Percentiles rank a stretch among this genome's conserved stretches.
Evolutionary conservation across 805 yeast species (phyloP).

Genomic region (Myxozyma neotropica): DNA sequence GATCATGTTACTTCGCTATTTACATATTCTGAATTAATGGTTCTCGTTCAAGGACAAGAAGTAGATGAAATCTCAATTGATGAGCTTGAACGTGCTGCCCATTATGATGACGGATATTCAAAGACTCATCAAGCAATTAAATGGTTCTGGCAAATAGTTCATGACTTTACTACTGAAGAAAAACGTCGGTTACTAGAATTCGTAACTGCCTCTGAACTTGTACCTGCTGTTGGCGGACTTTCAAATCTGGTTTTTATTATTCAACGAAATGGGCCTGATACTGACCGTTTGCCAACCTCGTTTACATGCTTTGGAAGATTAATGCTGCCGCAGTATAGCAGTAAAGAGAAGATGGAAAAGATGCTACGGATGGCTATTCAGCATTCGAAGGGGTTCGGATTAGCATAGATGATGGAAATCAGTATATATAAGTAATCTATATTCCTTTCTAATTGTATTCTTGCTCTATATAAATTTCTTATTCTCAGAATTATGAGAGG

Average conservation of each 20-base stretch:
- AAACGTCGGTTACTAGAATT: constrained; percentile 50
- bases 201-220: constrained; percentile 54
- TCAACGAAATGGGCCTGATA: constrained; percentile 46
- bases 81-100: constrained; percentile 48
- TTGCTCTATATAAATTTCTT: too few relatives aligned
- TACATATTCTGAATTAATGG: constrained; percentile 28
- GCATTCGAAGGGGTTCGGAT: constrained; percentile 41
- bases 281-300: constrained; percentile 52
- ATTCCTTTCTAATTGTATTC: too few relatives aligned
- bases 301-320: constrained; percentile 54
- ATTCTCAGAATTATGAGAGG: background rate
- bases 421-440: background rate
- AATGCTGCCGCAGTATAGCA: constrained; percentile 52
- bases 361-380: constrained; percentile 37
- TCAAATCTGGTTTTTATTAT: constrained; percentile 50
- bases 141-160: constrained; percentile 52
- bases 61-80: constrained; percentile 45
- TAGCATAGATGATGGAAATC: constrained; percentile 28
- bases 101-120: constrained; percentile 48
- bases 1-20: constrained; percentile 24
- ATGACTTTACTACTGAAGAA: constrained; percentile 46
- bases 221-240: constrained; percentile 52
- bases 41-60: constrained; percentile 47
- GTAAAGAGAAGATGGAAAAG: constrained; percentile 38
- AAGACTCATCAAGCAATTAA: constrained; percentile 46